phyloP scores from a whole-genome alignment of 169 alveolate genomes.

The Plasmodium fragile region DNA sequence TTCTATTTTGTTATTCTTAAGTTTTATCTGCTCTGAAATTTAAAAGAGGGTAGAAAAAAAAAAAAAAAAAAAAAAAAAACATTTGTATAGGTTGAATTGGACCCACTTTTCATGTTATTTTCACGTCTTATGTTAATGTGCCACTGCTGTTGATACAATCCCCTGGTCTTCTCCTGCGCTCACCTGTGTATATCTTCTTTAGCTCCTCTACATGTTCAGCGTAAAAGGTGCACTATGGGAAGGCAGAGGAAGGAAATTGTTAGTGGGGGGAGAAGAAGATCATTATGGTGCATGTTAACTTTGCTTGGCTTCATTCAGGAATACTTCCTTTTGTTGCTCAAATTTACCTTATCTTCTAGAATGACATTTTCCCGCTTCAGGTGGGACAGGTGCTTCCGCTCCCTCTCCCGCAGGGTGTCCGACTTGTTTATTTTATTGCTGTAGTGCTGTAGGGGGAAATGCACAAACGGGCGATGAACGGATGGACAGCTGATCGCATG shows the following conservation, averaged over 20 bases:
- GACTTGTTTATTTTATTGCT: conserved; percentile 28
- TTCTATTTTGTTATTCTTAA: conserved; percentile 29
- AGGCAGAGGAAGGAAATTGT: background rate
- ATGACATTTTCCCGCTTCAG: conserved; percentile 32
- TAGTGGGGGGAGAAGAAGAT: background rate
- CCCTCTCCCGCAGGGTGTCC: conserved; percentile 13
- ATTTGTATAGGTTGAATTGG: background rate
- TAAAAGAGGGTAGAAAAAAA: background rate
- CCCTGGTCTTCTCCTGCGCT: background rate
- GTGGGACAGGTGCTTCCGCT: conserved; percentile 24
- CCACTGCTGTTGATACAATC: background rate
- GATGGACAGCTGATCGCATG: background rate
- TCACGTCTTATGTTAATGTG: background rate
- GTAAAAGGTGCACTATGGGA: conserved; percentile 53
- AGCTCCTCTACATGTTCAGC: conserved; percentile 65
- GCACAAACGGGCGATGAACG: background rate
- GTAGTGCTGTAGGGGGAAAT: conserved; percentile 19
- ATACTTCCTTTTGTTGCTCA: background rate
- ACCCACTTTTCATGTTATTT: background rate
- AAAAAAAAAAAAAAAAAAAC: background rate
- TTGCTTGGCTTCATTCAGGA: background rate
- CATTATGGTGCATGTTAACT: background rate
- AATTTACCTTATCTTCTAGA: conserved; percentile 52
- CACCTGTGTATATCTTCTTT: conserved; percentile 64
- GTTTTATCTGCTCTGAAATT: conserved; percentile 36